A percentile compares a stretch with the other conserved stretches of the same genome.
phyloP scores from a whole-genome alignment of 257 asterid species.

The Solanum pinnatisectum region DNA sequence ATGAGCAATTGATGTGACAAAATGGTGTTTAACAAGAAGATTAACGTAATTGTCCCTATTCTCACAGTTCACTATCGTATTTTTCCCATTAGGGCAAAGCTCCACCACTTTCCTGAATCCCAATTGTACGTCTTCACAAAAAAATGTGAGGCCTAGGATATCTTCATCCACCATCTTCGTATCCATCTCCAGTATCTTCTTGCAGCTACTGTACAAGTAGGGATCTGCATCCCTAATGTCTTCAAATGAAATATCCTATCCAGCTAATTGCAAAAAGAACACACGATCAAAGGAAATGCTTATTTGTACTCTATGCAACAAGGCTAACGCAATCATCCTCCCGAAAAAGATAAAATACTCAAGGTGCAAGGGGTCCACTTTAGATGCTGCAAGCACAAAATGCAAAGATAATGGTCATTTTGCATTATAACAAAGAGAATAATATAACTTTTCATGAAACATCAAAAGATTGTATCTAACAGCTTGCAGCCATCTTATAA shows the following conservation, averaged over 20 bases:
- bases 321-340: background rate
- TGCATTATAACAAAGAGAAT: background rate
- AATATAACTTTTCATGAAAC: background rate
- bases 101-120: background rate
- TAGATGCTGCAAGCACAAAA: constrained; percentile 55
- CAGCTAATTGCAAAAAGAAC: background rate
- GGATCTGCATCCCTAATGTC: background rate
- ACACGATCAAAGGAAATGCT: background rate
- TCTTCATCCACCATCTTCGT: background rate
- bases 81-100: background rate
- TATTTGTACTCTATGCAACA: background rate
- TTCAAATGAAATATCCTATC: background rate
- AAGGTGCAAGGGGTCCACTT: constrained; percentile 85
- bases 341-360: constrained; percentile 38
- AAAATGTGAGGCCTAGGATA: background rate
- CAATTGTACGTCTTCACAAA: background rate
- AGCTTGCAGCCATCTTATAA: background rate
- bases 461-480: background rate
- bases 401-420: background rate
- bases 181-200: background rate
- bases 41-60: background rate
- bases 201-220: background rate
- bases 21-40: constrained; percentile 24
- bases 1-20: constrained; percentile 48
- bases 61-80: background rate